Evolutionary conservation across 2,329 filamentous ascomycete genomes (phyloP).

Genomic region (Pseudogymnoascus sp.): DNA sequence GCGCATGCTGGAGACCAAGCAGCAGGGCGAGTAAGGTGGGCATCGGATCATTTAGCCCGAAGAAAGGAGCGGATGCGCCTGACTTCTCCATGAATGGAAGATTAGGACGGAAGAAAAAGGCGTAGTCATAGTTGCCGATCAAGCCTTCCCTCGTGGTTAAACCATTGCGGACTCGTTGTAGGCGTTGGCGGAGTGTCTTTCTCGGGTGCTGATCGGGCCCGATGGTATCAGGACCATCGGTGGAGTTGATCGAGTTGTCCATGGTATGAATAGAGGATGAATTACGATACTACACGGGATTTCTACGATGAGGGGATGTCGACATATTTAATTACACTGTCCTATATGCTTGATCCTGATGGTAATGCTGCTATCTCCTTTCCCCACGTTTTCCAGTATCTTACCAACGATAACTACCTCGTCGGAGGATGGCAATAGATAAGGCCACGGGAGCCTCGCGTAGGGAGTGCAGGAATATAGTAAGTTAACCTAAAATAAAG

Average conservation of each 20-base stretch:
- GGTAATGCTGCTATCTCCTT: not conserved
- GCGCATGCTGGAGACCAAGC: constrained; percentile 60
- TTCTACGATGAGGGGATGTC: not conserved
- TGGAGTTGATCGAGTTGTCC: not conserved
- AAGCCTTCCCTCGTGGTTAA: constrained; percentile 58
- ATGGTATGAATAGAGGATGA: not conserved
- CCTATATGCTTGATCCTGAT: not conserved
- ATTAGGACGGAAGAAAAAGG: constrained; percentile 62
- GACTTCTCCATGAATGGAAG: constrained; percentile 70
- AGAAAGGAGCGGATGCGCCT: constrained; percentile 54
- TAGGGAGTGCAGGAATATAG: not conserved
- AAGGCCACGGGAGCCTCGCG: not conserved
- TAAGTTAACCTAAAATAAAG: not conserved
- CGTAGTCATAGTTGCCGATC: constrained; percentile 76
- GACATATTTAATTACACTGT: not conserved
- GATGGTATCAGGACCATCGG: constrained; percentile 35
- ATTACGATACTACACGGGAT: not conserved
- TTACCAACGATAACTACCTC: not conserved
- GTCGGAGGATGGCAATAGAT: not conserved
- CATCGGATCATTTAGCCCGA: constrained; percentile 60
- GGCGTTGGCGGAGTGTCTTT: constrained; percentile 33
- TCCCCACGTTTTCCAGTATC: not conserved
- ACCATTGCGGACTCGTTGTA: constrained; percentile 33
- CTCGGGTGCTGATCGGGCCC: constrained; percentile 33
- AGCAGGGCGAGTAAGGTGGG: constrained; percentile 58